Conservation (phyloP, 345 rosid genomes). For the Gossypium sturtianum region DNA sequence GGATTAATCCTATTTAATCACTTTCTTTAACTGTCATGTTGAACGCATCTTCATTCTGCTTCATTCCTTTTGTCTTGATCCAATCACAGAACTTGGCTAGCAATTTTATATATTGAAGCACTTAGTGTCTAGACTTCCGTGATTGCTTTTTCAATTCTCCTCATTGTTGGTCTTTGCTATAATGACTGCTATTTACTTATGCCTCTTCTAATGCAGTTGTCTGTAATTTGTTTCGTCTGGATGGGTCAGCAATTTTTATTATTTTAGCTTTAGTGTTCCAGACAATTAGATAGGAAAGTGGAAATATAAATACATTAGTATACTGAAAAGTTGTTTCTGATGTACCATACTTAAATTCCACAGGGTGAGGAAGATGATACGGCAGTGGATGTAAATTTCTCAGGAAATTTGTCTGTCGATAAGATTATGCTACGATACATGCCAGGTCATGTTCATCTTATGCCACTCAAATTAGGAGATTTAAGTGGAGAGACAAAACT, state of each 20-base stretch:
- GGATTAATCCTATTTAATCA: conserved; percentile 5
- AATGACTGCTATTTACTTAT: not conserved
- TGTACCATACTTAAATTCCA: conserved; percentile 15
- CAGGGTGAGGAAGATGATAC: conserved; percentile 96
- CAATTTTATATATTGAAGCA: not conserved
- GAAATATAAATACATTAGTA: not conserved
- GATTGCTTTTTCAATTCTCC: not conserved
- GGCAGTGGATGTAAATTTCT: conserved; percentile 87
- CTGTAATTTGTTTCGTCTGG: not conserved
- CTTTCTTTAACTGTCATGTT: not conserved
- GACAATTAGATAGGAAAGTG: conserved; percentile 2
- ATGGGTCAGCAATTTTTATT: not conserved
- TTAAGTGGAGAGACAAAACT: conserved; percentile 90
- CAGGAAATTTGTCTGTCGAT: conserved; percentile 74
- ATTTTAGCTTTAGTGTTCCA: conserved; percentile 9
- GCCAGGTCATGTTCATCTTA: conserved; percentile 57
- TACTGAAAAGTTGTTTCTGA: conserved; percentile 13
- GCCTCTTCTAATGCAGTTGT: conserved; percentile 8
- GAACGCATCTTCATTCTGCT: not conserved
- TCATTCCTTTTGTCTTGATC: not conserved
- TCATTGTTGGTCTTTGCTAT: not conserved
- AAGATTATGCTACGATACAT: conserved; percentile 70
- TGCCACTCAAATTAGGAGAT: conserved; percentile 77
- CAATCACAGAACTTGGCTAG: not conserved
- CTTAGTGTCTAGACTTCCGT: not conserved